A percentile compares a stretch with the other conserved stretches of the same genome.
These are phyloP conservation scores for Hibiscus syriacus DNA, from an alignment of 345 rosid genomes.

Conservation along the genomic window DNA sequence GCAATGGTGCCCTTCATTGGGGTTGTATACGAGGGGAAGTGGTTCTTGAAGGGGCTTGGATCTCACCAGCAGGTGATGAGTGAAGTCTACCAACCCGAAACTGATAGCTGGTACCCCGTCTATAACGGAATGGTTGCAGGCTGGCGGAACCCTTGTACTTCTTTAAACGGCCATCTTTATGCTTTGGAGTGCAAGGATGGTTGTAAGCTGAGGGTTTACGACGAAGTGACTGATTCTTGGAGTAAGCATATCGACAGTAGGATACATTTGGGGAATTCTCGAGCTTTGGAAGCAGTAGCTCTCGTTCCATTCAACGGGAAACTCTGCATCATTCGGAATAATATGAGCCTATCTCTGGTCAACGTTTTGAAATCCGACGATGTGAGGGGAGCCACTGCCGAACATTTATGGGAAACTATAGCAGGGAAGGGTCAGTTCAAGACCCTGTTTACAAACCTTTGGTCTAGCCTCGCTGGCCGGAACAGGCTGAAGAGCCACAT, in stretches of 20 bases:
- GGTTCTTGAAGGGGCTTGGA: slow-evolving; percentile 72
- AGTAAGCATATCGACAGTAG: slow-evolving; percentile 57
- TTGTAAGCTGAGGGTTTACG: slow-evolving; percentile 62
- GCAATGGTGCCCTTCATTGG: slow-evolving; percentile 78
- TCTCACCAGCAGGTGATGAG: slow-evolving; percentile 60
- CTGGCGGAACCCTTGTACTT: slow-evolving; percentile 67
- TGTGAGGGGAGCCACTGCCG: slow-evolving; percentile 35
- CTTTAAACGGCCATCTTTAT: slow-evolving; percentile 50
- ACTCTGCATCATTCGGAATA: slow-evolving; percentile 57
- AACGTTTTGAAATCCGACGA: slow-evolving; percentile 43
- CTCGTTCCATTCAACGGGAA: slow-evolving; percentile 63
- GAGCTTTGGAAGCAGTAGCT: slow-evolving; percentile 64
- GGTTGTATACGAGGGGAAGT: slow-evolving; percentile 56
- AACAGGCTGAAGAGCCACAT: slow-evolving; percentile 64
- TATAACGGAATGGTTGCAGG: slow-evolving; percentile 71
- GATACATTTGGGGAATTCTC: slow-evolving; percentile 63
- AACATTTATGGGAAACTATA: slow-evolving; percentile 63
- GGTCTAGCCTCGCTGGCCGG: slow-evolving; percentile 62
- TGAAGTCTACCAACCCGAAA: slow-evolving; percentile 53
- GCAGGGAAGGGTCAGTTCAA: slow-evolving; percentile 59
- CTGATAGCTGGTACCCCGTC: slow-evolving; percentile 52
- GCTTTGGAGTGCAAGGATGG: slow-evolving; percentile 75
- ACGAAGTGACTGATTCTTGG: slow-evolving; percentile 59
- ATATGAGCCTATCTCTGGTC: slow-evolving; percentile 64
- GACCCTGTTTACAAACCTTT: slow-evolving; percentile 57